A percentile compares a stretch with the other conserved stretches of the same genome.
These are phyloP conservation scores for Ganoderma meredithae DNA, from an alignment of 1,284 basidiomycete species.

Conservation along the genomic window DNA sequence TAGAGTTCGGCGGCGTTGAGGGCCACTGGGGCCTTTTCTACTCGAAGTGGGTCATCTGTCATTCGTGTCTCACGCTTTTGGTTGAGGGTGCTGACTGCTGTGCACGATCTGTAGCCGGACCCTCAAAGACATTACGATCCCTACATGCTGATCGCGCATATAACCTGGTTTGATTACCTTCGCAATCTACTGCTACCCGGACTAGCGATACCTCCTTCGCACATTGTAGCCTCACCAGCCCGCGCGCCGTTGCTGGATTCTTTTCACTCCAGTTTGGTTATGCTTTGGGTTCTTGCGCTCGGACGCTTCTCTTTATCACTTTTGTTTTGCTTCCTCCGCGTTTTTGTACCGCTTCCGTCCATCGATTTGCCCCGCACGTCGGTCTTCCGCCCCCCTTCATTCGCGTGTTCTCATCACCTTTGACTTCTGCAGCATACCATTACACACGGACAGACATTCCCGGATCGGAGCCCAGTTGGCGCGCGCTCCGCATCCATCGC, in stretches of 20 bases:
- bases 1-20: constrained; percentile 87
- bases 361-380: not conserved
- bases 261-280: not conserved
- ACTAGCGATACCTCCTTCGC: constrained; percentile 20
- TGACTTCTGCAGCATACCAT: not conserved
- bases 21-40: constrained; percentile 73
- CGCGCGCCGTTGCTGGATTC: not conserved
- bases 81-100: not conserved
- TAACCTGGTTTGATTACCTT: not conserved
- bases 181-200: not conserved
- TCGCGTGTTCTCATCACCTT: not conserved
- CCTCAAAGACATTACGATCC: constrained; percentile 32
- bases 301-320: constrained; percentile 19
- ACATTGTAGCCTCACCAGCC: not conserved
- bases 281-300: constrained; percentile 8
- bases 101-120: constrained; percentile 22
- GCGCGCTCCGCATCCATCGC: constrained; percentile 1
- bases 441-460: not conserved
- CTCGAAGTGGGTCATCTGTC: constrained; percentile 49
- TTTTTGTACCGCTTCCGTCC: not conserved
- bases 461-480: not conserved
- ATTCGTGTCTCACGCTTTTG: not conserved
- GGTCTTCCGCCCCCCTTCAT: not conserved
- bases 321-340: not conserved
- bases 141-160: constrained; percentile 21